Percentiles rank a stretch among this genome's conserved stretches.
These are phyloP conservation scores for Calocybe gangraenosa DNA, from an alignment of 768 basidiomycete genomes.

Conservation along the genomic window DNA sequence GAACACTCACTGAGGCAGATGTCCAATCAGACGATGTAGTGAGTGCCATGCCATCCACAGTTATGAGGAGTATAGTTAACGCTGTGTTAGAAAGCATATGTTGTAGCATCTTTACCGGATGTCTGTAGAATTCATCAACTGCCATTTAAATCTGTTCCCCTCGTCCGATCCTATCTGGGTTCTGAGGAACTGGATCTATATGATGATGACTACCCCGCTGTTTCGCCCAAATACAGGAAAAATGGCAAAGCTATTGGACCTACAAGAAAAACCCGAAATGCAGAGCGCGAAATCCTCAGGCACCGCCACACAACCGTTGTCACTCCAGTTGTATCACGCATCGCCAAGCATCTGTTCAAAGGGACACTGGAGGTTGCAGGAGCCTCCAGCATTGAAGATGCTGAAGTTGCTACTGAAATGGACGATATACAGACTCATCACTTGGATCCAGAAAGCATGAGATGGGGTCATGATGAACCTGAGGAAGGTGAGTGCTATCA, in stretches of 20 bases:
- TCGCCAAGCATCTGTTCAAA: slow-evolving; percentile 44
- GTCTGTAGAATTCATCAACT: slow-evolving; percentile 26
- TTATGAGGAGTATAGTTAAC: neutral
- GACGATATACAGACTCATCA: slow-evolving; percentile 25
- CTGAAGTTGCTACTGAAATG: slow-evolving; percentile 22
- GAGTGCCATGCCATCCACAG: slow-evolving; percentile 17
- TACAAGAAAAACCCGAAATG: slow-evolving; percentile 17
- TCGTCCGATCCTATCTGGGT: slow-evolving; percentile 32
- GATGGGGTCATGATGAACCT: slow-evolving; percentile 26
- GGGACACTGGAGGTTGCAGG: slow-evolving; percentile 39
- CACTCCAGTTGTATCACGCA: slow-evolving; percentile 42
- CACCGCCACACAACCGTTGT: slow-evolving; percentile 32
- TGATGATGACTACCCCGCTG: slow-evolving; percentile 8
- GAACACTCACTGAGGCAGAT: slow-evolving; percentile 37
- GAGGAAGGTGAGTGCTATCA: slow-evolving; percentile 30
- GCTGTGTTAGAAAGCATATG: slow-evolving; percentile 37
- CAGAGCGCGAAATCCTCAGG: slow-evolving; percentile 23
- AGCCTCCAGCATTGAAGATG: slow-evolving; percentile 23
- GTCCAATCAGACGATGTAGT: slow-evolving; percentile 44
- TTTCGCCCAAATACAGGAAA: neutral
- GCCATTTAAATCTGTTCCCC: slow-evolving; percentile 36
- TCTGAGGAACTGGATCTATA: slow-evolving; percentile 19
- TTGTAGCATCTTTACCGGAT: slow-evolving; percentile 32
- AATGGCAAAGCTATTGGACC: slow-evolving; percentile 8
- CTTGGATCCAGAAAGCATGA: slow-evolving; percentile 28